These are phyloP conservation scores for Macroventuria anomochaeta DNA, from an alignment of 2,329 filamentous ascomycete species.

Conservation along the genomic window DNA sequence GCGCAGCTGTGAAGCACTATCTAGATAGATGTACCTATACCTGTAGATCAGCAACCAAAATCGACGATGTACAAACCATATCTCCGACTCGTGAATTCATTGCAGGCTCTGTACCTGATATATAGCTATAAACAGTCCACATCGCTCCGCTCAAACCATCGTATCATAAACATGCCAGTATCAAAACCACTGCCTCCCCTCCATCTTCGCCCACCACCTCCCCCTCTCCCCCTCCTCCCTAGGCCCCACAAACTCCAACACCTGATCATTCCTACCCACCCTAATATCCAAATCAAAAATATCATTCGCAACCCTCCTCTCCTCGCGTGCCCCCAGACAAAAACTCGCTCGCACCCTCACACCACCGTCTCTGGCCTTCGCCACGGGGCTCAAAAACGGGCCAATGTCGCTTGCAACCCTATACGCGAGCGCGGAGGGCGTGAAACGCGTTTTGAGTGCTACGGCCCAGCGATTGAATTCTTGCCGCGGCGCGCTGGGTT, in stretches of 20 bases:
- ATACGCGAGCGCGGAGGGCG: slow-evolving; percentile 51
- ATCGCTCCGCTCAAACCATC: too few species aligned
- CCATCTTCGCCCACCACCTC: slow-evolving; percentile 52
- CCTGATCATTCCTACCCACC: slow-evolving; percentile 50
- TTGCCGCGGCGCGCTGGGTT: slow-evolving; percentile 25
- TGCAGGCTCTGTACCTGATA: not conserved
- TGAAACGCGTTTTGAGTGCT: slow-evolving; percentile 49
- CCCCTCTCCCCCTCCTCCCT: slow-evolving; percentile 53
- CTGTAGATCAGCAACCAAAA: not conserved
- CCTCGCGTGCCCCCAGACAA: slow-evolving; percentile 47
- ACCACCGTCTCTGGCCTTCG: slow-evolving; percentile 50
- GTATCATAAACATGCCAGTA: too few species aligned
- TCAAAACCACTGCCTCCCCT: slow-evolving; percentile 54
- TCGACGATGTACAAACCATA: not conserved
- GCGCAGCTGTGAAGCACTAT: too few species aligned
- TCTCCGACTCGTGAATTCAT: not conserved
- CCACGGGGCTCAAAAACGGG: slow-evolving; percentile 49
- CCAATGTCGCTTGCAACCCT: slow-evolving; percentile 51
- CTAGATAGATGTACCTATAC: too few species aligned
- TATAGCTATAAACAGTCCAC: not conserved
- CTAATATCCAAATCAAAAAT: slow-evolving; percentile 56
- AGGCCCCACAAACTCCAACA: slow-evolving; percentile 52
- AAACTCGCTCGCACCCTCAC: slow-evolving; percentile 56
- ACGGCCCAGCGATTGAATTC: slow-evolving; percentile 52
- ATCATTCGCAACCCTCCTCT: slow-evolving; percentile 39